Conservation (phyloP, 75 land plant genomes). For the Azolla pinnata region DNA sequence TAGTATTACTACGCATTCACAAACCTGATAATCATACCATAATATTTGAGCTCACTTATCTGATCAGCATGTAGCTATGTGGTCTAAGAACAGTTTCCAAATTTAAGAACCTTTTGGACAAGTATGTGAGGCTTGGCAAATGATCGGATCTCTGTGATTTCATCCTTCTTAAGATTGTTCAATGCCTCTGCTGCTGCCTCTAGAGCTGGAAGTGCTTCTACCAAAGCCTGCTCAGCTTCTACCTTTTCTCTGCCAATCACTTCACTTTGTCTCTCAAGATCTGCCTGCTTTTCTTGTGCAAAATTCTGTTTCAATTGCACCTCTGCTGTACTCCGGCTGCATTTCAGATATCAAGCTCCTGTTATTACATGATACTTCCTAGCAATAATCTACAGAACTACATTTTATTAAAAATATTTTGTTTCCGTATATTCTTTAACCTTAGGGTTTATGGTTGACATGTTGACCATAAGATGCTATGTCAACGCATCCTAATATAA, state of each 20-base stretch:
- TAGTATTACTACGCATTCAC: slow-evolving; percentile 28
- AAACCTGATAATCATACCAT: slow-evolving; percentile 22
- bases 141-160: slow-evolving; percentile 30
- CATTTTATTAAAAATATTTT: neutral
- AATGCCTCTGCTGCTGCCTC: slow-evolving; percentile 34
- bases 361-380: neutral
- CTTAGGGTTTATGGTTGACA: neutral
- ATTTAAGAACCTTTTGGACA: slow-evolving; percentile 23
- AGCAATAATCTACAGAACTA: neutral
- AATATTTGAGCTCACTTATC: no score
- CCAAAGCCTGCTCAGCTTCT: slow-evolving; percentile 26
- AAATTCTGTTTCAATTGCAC: slow-evolving; percentile 19
- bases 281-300: slow-evolving; percentile 23
- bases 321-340: slow-evolving; percentile 21
- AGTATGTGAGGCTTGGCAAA: slow-evolving; percentile 33
- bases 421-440: neutral
- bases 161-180: slow-evolving; percentile 31
- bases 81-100: no score
- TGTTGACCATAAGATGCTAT: neutral
- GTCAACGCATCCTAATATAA: no score
- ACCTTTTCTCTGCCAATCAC: slow-evolving; percentile 21
- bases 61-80: no score
- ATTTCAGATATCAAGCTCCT: neutral
- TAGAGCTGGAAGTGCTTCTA: slow-evolving; percentile 27
- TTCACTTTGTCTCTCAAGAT: slow-evolving; percentile 20